Evolutionary conservation across 192 early-diverging fungal species (phyloP).

Genomic region (Phycomyces blakesleeanus): DNA sequence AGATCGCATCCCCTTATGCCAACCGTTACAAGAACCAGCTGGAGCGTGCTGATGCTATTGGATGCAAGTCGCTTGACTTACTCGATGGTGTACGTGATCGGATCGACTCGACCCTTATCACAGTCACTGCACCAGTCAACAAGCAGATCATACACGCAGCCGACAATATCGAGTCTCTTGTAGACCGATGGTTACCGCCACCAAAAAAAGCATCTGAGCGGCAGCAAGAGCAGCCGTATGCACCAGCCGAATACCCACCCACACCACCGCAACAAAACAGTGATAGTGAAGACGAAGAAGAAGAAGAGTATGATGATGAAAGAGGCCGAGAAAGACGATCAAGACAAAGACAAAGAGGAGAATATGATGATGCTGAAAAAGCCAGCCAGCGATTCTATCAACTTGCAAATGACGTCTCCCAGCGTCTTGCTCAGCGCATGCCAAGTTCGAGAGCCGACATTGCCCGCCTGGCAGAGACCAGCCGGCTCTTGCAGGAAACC

Average conservation of each 20-base stretch:
- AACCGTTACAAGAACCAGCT: slow-evolving; percentile 51
- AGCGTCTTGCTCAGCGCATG: slow-evolving; percentile 23
- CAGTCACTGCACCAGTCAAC: slow-evolving; percentile 50
- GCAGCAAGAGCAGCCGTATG: no score
- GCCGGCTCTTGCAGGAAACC: slow-evolving; percentile 25
- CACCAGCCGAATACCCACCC: no score
- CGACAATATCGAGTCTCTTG: slow-evolving; percentile 44
- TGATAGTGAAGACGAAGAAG: no score
- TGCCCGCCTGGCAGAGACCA: slow-evolving; percentile 23
- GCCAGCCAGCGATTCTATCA: slow-evolving; percentile 24
- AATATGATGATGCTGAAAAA: slow-evolving; percentile 20
- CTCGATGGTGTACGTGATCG: slow-evolving; percentile 41
- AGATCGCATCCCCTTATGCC: slow-evolving; percentile 31
- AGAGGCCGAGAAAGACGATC: no score
- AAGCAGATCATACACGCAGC: slow-evolving; percentile 34
- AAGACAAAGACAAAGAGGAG: no score
- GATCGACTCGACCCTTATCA: slow-evolving; percentile 38
- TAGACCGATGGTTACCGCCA: slow-evolving; percentile 37
- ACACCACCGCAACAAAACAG: no score
- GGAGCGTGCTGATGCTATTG: slow-evolving; percentile 53
- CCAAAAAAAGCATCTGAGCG: slow-evolving; percentile 21
- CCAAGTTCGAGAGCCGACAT: slow-evolving; percentile 24
- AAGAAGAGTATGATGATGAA: no score
- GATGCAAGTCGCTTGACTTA: slow-evolving; percentile 60
- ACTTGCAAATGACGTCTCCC: slow-evolving; percentile 23